Percentiles rank a stretch among this genome's conserved stretches.
Evolutionary conservation across 1,284 basidiomycete species (phyloP).

Genomic region (Puccinia coronata): DNA sequence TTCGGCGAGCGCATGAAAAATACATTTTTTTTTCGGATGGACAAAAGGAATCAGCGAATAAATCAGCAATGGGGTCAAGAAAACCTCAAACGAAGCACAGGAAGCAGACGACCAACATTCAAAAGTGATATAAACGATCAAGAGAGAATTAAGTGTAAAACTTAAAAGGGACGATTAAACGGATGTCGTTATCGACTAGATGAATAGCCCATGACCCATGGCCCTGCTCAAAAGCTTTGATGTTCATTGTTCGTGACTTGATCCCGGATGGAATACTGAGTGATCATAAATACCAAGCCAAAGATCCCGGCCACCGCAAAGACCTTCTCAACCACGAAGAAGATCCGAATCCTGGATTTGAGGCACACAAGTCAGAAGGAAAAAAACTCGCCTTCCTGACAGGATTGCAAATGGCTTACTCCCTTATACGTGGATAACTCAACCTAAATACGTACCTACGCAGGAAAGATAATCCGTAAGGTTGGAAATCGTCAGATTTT

Average conservation of each 20-base stretch:
- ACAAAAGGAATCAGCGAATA: neutral
- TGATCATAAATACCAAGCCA: constrained; percentile 75
- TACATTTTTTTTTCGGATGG: constrained; percentile 73
- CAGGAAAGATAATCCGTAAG: constrained; percentile 85
- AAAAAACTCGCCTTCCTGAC: neutral
- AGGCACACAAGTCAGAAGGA: neutral
- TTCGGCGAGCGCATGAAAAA: constrained; percentile 93
- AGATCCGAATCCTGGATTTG: constrained; percentile 62
- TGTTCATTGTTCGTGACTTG: constrained; percentile 67
- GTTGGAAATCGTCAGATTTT: constrained; percentile 79
- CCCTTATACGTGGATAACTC: constrained; percentile 80
- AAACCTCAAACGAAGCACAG: neutral
- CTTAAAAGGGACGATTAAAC: constrained; percentile 86
- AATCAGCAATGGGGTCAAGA: neutral
- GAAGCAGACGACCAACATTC: constrained; percentile 52
- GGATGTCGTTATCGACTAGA: constrained; percentile 51
- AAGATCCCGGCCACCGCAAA: constrained; percentile 95
- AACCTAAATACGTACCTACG: constrained; percentile 94
- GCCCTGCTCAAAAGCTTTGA: constrained; percentile 55
- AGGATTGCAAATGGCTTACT: constrained; percentile 64
- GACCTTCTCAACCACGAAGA: constrained; percentile 92
- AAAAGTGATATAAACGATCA: constrained; percentile 59
- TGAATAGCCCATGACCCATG: neutral
- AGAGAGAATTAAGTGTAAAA: constrained; percentile 66
- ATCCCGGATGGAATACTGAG: constrained; percentile 80